These are phyloP conservation scores for Plasmodium billcollinsi DNA, from an alignment of 169 alveolate species.

Conservation along the genomic window DNA sequence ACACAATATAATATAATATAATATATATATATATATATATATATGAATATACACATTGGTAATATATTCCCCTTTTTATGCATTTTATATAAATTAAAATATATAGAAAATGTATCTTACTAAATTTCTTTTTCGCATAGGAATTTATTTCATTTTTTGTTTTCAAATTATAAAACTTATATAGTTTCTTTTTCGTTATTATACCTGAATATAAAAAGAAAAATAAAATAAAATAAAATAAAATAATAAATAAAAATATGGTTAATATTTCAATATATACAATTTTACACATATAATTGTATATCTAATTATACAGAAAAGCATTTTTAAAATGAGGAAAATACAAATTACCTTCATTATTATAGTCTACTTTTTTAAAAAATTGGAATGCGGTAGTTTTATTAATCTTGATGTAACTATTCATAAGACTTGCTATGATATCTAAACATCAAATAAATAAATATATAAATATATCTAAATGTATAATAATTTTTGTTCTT, in stretches of 20 bases:
- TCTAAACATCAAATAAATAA: constrained; percentile 12
- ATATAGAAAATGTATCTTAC: constrained; percentile 10
- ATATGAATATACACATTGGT: neutral
- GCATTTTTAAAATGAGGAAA: neutral
- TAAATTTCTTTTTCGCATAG: constrained; percentile 38
- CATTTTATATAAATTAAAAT: too few species aligned
- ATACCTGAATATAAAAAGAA: constrained; percentile 12
- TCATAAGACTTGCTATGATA: constrained; percentile 59
- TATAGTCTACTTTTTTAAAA: constrained; percentile 56
- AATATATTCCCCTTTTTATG: too few species aligned
- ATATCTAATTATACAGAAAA: neutral
- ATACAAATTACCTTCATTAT: constrained; percentile 40
- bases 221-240: neutral
- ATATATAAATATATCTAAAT: neutral
- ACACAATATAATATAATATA: neutral
- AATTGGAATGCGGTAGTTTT: constrained; percentile 23
- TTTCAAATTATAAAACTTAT: constrained; percentile 37
- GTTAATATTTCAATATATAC: too few species aligned
- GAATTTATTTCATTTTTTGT: constrained; percentile 14
- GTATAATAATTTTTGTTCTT: neutral
- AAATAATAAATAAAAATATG: neutral
- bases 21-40: neutral
- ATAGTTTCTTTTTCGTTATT: constrained; percentile 41
- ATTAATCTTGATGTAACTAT: constrained; percentile 49
- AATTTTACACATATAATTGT: neutral